Evolutionary conservation across 2,329 filamentous ascomycete species (phyloP).

Genomic region (Apiospora pterosperma): DNA sequence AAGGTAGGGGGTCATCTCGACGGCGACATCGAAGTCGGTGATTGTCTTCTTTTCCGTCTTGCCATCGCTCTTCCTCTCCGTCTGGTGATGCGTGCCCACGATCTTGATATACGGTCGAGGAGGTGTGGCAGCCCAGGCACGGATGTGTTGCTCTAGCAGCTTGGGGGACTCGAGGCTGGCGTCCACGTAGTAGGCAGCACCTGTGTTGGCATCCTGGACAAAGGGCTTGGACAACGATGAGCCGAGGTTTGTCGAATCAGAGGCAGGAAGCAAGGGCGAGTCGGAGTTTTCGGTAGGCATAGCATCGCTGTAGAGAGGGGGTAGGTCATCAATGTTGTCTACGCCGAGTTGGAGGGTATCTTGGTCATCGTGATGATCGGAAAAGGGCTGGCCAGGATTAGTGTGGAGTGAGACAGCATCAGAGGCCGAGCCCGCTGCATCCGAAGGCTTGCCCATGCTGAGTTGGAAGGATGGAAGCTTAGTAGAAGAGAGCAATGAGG

Average conservation of each 20-base stretch:
- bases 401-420: constrained; percentile 25
- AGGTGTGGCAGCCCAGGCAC: constrained; percentile 40
- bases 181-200: constrained; percentile 41
- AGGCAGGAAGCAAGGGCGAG: not conserved
- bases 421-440: constrained; percentile 9
- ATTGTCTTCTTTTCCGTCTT: constrained; percentile 47
- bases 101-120: constrained; percentile 52
- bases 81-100: constrained; percentile 50
- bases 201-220: constrained; percentile 27
- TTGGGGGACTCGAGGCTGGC: constrained; percentile 41
- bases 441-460: constrained; percentile 23
- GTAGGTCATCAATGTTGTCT: constrained; percentile 22
- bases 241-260: no score
- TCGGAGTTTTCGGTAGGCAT: constrained; percentile 4
- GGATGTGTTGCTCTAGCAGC: constrained; percentile 41
- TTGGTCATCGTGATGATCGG: constrained; percentile 15
- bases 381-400: constrained; percentile 19
- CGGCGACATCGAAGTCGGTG: constrained; percentile 56
- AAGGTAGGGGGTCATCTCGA: constrained; percentile 59
- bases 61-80: constrained; percentile 35
- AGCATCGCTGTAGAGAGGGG: constrained; percentile 25
- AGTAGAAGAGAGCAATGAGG: not conserved
- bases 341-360: constrained; percentile 24
- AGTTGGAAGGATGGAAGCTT: not conserved
- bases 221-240: constrained; percentile 12